Base-by-base conservation (phyloP, 2,329 filamentous ascomycete genomes). In the Talaromyces piceae region DNA sequence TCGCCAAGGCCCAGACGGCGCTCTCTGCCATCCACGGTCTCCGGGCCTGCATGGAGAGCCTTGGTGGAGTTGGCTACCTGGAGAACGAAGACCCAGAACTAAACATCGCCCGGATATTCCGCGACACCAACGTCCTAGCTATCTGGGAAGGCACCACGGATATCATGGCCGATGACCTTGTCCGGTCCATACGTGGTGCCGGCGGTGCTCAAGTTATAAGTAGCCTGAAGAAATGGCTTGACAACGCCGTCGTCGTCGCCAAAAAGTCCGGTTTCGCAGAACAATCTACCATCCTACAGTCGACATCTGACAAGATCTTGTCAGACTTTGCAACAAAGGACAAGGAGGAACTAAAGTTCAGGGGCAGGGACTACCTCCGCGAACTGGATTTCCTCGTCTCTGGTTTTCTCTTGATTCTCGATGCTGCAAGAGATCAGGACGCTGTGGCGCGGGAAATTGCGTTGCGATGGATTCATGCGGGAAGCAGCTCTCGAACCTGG, bases 71-170 rank as follows among this genome's bases (percentile, higher is more conserved):
- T 16, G 61, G 64, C 41, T 58, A 67, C 60, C 54, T 66, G 45
- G 64, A 67, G 23, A 59, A 62, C 4, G 60, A 66, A 52, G 77
- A 81, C 47, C 79, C 81, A 47, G 76, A 79, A 20, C 67, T 86
- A 50, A 88, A 88, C 59, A 68, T 88, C 1, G 76, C 83, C 0
- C 75, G 82, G 18, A 67, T 87, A 0, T 84, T 80, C 59, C 77
- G 86, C 3, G 84, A 88, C 58, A 78, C 77, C 8, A 72, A 74
- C 30, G 83, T 88, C 28, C 52, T 54, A 12, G 51, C 54, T 9
- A 56, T 56, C 20, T 86, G 82, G 82, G 83, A 86, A 64, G 83
- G 84, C 1, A 88, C 84, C 0, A 86, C 83, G 0, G 83, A 86
- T 58, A 81, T 88, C 5, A 72, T 88, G 53, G 79, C 79, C 9